Evolutionary conservation across 129 eudicot species (phyloP).

Genomic region (Flaveria bidentis): DNA sequence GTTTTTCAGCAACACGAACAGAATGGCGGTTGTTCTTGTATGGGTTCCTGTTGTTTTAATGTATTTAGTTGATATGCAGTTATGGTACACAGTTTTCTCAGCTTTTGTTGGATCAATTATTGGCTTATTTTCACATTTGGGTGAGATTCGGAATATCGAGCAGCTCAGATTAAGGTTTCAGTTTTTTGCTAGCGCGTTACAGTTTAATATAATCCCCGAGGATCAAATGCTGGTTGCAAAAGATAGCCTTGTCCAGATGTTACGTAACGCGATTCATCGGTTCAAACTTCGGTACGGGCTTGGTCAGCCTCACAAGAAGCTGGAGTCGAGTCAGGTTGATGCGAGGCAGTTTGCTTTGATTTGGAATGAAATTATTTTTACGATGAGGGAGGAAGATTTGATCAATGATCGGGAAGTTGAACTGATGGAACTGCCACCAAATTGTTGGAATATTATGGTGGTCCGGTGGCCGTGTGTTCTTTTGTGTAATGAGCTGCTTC

Average conservation of each 20-base stretch:
- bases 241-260: conserved; percentile 55
- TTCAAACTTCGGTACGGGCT: conserved; percentile 83
- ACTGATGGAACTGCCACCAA: conserved; percentile 71
- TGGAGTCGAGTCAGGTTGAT: conserved; percentile 80
- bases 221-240: conserved; percentile 47
- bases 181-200: conserved; percentile 90
- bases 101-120: conserved; percentile 66
- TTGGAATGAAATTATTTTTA: conserved; percentile 80
- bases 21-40: conserved; percentile 55
- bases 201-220: conserved; percentile 83
- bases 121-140: conserved; percentile 83
- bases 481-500: conserved; percentile 78
- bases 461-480: conserved; percentile 93
- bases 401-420: conserved; percentile 74
- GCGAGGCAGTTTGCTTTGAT: conserved; percentile 81
- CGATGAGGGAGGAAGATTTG: conserved; percentile 86
- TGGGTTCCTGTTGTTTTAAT: conserved; percentile 79
- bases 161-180: conserved; percentile 87
- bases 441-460: conserved; percentile 85
- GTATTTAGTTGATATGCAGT: conserved; percentile 75
- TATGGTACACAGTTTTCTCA: conserved; percentile 77
- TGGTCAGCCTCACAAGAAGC: conserved; percentile 72
- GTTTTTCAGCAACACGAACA: conserved; percentile 64
- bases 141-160: conserved; percentile 77
- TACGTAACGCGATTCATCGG: conserved; percentile 66